Evolutionary conservation across 225 moss, liverwort and hornwort species (phyloP).

Genomic region (Asterella californica): DNA sequence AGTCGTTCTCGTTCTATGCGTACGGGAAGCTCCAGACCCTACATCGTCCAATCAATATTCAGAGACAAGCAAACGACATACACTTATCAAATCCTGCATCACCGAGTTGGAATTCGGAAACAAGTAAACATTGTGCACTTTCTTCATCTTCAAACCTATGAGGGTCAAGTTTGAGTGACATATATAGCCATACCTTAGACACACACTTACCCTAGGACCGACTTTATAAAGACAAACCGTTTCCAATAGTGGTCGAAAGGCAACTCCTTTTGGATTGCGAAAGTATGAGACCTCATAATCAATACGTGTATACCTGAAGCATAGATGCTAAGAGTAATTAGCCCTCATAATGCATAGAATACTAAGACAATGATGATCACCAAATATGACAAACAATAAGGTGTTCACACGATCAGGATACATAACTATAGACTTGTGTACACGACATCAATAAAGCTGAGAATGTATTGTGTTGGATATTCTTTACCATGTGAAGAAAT

Average conservation of each 20-base stretch:
- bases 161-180: not conserved
- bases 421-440: too few species aligned
- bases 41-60: not conserved
- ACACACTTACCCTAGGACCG: constrained; percentile 66
- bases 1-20: constrained; percentile 44
- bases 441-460: too few species aligned
- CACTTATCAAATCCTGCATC: not conserved
- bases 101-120: not conserved
- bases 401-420: too few species aligned
- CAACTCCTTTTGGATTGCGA: constrained; percentile 62
- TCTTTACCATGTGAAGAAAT: too few species aligned
- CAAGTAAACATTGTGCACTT: too few species aligned
- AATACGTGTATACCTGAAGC: constrained; percentile 66
- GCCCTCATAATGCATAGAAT: too few species aligned
- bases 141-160: not conserved
- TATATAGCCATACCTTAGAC: not conserved
- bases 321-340: not conserved
- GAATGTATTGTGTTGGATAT: too few species aligned
- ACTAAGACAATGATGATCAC: too few species aligned
- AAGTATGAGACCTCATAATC: constrained; percentile 75
- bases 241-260: constrained; percentile 72
- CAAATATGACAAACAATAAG: too few species aligned
- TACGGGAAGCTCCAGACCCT: constrained; percentile 43
- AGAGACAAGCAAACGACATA: not conserved
- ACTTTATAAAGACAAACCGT: constrained; percentile 77